A percentile compares a stretch with the other conserved stretches of the same genome.
Conservation (phyloP, 768 basidiomycete genomes). For the Russula lepida region DNA sequence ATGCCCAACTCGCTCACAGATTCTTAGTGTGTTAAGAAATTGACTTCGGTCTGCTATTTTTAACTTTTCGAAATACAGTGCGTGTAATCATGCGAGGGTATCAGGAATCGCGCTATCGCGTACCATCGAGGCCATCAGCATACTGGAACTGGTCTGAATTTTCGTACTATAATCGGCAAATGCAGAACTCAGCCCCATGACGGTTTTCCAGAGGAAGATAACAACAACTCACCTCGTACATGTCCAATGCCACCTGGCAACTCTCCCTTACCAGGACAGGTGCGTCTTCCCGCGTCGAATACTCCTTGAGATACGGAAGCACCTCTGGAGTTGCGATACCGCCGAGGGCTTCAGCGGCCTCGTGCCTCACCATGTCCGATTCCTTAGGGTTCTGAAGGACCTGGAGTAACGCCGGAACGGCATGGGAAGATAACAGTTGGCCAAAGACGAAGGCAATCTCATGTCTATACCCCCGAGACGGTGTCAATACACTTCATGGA, state of each 20-base stretch:
- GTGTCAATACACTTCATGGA: neutral
- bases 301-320: conserved; percentile 76
- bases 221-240: conserved; percentile 76
- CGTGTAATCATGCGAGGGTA: neutral
- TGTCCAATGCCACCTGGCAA: conserved; percentile 92
- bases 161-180: conserved; percentile 46
- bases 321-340: conserved; percentile 93
- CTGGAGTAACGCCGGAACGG: conserved; percentile 74
- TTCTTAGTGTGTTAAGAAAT: neutral
- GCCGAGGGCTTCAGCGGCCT: conserved; percentile 97
- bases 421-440: conserved; percentile 82
- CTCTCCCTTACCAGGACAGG: conserved; percentile 91
- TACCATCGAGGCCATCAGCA: conserved; percentile 41
- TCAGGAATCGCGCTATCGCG: neutral
- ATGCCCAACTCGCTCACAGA: no score
- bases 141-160: conserved; percentile 79
- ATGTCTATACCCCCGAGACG: conserved; percentile 51
- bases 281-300: conserved; percentile 68
- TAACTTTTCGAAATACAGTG: neutral
- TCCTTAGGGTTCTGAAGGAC: conserved; percentile 69
- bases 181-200: neutral
- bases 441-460: conserved; percentile 99
- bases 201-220: neutral
- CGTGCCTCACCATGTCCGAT: conserved; percentile 96
- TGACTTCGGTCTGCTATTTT: neutral